Conservation (phyloP, 352 stramenopile genomes). For the Aphanomyces cochlioides region DNA sequence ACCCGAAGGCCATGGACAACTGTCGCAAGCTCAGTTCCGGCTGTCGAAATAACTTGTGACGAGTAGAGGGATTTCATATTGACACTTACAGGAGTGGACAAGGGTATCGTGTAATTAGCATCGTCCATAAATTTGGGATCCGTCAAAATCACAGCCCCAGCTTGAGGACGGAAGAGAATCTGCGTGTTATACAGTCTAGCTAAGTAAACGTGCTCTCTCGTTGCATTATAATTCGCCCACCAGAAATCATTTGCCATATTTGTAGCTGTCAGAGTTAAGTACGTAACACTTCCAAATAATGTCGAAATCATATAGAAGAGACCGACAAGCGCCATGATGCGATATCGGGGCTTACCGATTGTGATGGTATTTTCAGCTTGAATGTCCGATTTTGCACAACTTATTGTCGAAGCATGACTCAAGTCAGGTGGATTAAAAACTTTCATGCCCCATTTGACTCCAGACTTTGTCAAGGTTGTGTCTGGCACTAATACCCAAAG, state of each 20-base stretch:
- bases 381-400: neutral
- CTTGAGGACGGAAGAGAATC: neutral
- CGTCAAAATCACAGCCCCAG: neutral
- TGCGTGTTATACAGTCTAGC: neutral
- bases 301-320: slow-evolving; percentile 4
- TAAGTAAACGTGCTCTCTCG: neutral
- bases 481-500: neutral
- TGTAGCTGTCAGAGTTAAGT: neutral
- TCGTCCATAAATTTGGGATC: neutral
- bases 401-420: neutral
- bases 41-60: neutral
- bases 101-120: neutral
- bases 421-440: neutral
- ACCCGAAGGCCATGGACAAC: neutral
- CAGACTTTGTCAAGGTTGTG: neutral
- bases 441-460: neutral
- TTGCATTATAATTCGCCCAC: slow-evolving; percentile 21
- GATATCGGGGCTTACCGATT: neutral
- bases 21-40: neutral
- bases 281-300: slow-evolving; percentile 16
- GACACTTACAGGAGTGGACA: neutral
- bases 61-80: neutral
- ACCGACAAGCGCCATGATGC: neutral
- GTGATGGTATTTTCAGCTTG: neutral
- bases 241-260: slow-evolving; percentile 26